Percentiles rank a stretch among this genome's conserved stretches.
Conservation (phyloP, 306 rosid species). For the Lotus japonicus region DNA sequence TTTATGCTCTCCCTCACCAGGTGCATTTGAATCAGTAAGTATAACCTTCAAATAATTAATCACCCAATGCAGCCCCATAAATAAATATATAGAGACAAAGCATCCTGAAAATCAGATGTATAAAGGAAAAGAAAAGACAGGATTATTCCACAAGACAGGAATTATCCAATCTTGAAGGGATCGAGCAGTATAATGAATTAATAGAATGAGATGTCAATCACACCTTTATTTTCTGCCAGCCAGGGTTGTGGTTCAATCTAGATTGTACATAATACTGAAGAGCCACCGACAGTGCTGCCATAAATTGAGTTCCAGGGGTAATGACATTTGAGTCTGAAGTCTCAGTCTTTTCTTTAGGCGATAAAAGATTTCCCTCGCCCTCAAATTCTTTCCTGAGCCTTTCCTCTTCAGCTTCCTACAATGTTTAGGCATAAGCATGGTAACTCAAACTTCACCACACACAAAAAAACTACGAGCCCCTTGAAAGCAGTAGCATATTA, state of each 20-base stretch:
- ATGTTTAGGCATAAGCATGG: background rate
- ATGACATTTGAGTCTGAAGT: slow-evolving; percentile 86
- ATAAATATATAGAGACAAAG: slow-evolving; percentile 55
- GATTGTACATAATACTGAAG: slow-evolving; percentile 87
- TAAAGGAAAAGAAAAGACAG: slow-evolving; percentile 37
- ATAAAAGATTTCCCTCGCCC: slow-evolving; percentile 42
- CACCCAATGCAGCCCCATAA: slow-evolving; percentile 54
- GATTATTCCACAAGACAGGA: slow-evolving; percentile 52
- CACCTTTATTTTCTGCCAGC: slow-evolving; percentile 84
- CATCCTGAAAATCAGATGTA: slow-evolving; percentile 32
- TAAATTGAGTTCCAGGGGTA: slow-evolving; percentile 94
- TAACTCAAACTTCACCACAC: slow-evolving; percentile 15
- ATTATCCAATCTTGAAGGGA: slow-evolving; percentile 44
- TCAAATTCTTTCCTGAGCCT: slow-evolving; percentile 69
- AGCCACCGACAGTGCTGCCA: slow-evolving; percentile 79
- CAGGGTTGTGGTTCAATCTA: slow-evolving; percentile 73
- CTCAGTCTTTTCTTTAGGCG: slow-evolving; percentile 63
- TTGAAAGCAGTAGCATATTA: slow-evolving; percentile 17
- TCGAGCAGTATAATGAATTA: slow-evolving; percentile 19
- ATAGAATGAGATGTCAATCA: slow-evolving; percentile 19
- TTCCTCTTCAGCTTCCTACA: slow-evolving; percentile 95
- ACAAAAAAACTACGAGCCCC: background rate
- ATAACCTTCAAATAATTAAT: slow-evolving; percentile 94
- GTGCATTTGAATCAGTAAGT: slow-evolving; percentile 92
- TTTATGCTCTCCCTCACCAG: slow-evolving; percentile 99